Evolutionary conservation across 768 basidiomycete genomes (phyloP), one percentile per base, ranked within the genome.

Genomic region (Kockovaella imperatae): DNA sequence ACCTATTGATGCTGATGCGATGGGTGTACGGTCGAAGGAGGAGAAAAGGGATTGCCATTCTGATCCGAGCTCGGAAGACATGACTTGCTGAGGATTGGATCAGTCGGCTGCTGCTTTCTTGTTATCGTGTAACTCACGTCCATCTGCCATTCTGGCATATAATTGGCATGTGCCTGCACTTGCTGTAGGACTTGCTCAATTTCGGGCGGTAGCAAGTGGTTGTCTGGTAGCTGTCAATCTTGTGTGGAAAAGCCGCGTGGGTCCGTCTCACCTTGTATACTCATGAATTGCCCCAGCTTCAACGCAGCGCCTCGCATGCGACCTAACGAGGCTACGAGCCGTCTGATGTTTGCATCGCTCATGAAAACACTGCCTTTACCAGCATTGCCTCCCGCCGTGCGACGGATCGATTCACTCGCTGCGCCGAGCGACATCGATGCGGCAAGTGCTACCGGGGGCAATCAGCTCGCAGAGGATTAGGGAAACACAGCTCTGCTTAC

Each of bases 91-190:
- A 23, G 40, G 25, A 6, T n/a, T n/a, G n/a, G n/a, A n/a, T n/a
- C n/a, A n/a, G n/a, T n/a, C n/a, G n/a, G n/a, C n/a, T n/a, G n/a
- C n/a, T n/a, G n/a, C n/a, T n/a, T n/a, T n/a, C n/a, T n/a, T n/a
- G n/a, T 62, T 78, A 80, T 14, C 10, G 26, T 8, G 23, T 4
- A 3, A 64, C 72, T 17, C 14, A 87, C 91, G 79, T 91, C 86
- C 82, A 96, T 85, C 67, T 99, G 93, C 85, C 86, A 91, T 57
- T 93, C 84, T 0, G 93, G 93, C 93, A 99, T 99, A 68, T 96
- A 96, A 70, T 99, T 88, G 1, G 93, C 93, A 57, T 84, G 82
- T 56, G 93, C 87, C 66, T 97, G 93, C 0, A 99, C 91, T 24
- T 84, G 76, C 42, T 88, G 79, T 59, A 99, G 82, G 25, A 99